phyloP scores from a whole-genome alignment of 495 filamentous ascomycete species.

The Polyplosphaeria fusca region DNA sequence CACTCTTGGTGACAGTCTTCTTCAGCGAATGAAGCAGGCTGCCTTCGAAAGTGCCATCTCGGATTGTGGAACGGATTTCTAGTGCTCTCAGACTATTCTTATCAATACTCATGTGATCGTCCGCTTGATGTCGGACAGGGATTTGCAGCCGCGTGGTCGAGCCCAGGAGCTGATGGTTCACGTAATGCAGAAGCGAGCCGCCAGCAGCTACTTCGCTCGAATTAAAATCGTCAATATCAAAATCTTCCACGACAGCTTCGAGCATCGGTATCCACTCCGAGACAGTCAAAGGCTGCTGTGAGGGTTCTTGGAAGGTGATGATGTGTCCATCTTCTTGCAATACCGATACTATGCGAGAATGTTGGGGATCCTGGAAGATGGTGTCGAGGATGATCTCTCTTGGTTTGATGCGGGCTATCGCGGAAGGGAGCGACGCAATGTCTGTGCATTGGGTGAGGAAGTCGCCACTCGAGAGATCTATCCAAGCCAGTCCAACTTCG shows the following conservation, averaged over 20 bases:
- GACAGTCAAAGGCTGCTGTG: constrained; percentile 51
- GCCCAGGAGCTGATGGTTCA: constrained; percentile 71
- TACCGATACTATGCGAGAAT: constrained; percentile 32
- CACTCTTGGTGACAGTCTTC: constrained; percentile 84
- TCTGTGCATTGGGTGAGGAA: constrained; percentile 86
- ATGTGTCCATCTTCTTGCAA: constrained; percentile 56
- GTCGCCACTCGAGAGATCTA: constrained; percentile 90
- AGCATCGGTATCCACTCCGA: constrained; percentile 73
- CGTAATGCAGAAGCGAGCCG: constrained; percentile 74
- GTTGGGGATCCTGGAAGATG: constrained; percentile 35
- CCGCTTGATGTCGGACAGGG: constrained; percentile 64
- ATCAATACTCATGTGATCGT: constrained; percentile 86
- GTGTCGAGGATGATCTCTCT: constrained; percentile 76
- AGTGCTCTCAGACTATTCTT: constrained; percentile 83
- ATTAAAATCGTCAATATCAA: constrained; percentile 46
- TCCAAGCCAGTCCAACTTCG: constrained; percentile 79
- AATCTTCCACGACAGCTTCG: constrained; percentile 56
- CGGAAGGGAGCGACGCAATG: constrained; percentile 66
- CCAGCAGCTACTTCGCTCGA: constrained; percentile 62
- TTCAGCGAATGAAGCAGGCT: constrained; percentile 87
- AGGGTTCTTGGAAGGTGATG: constrained; percentile 53
- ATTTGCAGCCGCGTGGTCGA: constrained; percentile 81
- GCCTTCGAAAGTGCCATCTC: constrained; percentile 70
- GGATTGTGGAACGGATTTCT: constrained; percentile 80
- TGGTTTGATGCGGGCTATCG: constrained; percentile 76